Evolutionary conservation across 202 grass and related monocot genomes (phyloP).

Genomic region (Setaria italica): DNA sequence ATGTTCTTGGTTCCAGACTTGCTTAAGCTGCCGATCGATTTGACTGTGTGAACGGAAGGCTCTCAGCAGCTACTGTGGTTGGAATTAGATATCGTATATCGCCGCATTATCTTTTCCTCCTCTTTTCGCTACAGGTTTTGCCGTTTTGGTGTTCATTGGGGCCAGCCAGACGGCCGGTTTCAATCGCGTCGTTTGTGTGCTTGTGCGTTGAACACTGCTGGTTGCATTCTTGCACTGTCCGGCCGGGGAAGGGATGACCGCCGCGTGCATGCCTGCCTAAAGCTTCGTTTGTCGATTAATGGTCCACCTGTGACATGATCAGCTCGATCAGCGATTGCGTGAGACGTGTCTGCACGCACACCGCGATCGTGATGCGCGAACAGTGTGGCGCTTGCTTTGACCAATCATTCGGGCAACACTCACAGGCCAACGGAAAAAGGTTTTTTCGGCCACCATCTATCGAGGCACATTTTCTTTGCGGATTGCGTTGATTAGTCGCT

Average conservation of each 20-base stretch:
- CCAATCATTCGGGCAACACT: conserved; percentile 28
- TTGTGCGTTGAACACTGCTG: background rate
- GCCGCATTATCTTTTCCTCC: background rate
- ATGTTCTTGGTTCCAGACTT: too few species aligned
- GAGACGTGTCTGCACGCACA: background rate
- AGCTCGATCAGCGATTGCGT: background rate
- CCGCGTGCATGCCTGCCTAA: conserved; percentile 20
- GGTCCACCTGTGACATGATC: conserved; percentile 24
- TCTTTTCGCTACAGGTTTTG: background rate
- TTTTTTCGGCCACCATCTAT: background rate
- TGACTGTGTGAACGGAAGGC: too few species aligned
- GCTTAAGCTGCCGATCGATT: too few species aligned
- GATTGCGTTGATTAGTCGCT: background rate
- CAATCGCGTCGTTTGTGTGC: background rate
- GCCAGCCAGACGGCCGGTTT: background rate
- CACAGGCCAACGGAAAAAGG: background rate
- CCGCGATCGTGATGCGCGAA: conserved; percentile 5
- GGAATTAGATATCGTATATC: conserved; percentile 15
- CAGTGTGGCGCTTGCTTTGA: conserved; percentile 29
- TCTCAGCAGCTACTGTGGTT: background rate
- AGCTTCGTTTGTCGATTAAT: conserved; percentile 43
- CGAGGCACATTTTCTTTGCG: background rate
- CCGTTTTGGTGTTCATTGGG: background rate
- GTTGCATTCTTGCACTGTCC: background rate
- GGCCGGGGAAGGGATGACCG: background rate